Conservation (phyloP, 345 rosid genomes). For the Eutrema japonicum region DNA sequence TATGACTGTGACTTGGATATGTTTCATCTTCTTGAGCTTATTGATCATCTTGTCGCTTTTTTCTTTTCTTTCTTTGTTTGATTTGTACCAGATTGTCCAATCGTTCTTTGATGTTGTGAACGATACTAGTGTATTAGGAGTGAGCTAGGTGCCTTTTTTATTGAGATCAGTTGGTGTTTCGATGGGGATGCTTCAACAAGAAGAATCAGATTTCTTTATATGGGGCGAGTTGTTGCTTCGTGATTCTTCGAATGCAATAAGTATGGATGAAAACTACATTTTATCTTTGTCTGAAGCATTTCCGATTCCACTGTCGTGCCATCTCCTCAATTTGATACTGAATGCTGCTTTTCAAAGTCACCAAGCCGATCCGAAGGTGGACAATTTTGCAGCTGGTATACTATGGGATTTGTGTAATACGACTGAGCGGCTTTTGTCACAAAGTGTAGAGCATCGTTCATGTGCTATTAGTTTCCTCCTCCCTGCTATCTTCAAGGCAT, state of each 20-base stretch:
- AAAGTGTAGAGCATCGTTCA: constrained; percentile 73
- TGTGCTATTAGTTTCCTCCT: constrained; percentile 74
- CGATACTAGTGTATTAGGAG: constrained; percentile 62
- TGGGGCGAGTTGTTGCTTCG: constrained; percentile 46
- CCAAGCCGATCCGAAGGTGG: constrained; percentile 46
- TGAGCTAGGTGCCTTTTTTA: constrained; percentile 72
- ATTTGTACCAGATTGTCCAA: constrained; percentile 59
- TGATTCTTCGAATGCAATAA: constrained; percentile 26
- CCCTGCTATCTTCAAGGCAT: constrained; percentile 70
- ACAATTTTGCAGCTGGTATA: constrained; percentile 52
- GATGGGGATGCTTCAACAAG: constrained; percentile 54
- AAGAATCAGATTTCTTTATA: constrained; percentile 51
- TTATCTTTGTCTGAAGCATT: constrained; percentile 48
- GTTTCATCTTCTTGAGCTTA: constrained; percentile 37
- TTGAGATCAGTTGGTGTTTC: constrained; percentile 64
- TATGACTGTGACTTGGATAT: constrained; percentile 72
- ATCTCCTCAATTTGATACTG: constrained; percentile 59
- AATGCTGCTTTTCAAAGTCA: constrained; percentile 58
- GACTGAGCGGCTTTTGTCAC: constrained; percentile 68
- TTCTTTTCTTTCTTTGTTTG: constrained; percentile 32
- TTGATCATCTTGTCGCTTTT: constrained; percentile 29
- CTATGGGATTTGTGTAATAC: constrained; percentile 72
- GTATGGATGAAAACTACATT: constrained; percentile 44
- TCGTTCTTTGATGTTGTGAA: constrained; percentile 66
- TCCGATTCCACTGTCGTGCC: constrained; percentile 66